Conservation (phyloP, 176 grass and related monocot species). For the Bolboschoenus planiculmis region DNA sequence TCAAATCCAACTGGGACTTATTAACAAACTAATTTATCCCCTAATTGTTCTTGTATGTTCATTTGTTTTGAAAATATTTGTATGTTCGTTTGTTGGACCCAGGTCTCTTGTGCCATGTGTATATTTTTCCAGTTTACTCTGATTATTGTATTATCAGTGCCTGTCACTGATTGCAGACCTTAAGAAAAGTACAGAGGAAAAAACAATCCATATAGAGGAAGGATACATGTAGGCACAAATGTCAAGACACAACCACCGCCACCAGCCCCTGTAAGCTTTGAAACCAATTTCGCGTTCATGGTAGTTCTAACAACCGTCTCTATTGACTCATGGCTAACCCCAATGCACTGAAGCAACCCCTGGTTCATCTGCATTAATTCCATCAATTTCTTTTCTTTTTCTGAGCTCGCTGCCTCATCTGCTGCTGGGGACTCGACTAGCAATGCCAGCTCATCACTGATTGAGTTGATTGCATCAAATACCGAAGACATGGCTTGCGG, state of each 20-base stretch:
- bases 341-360: slow-evolving; percentile 92
- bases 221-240: slow-evolving; percentile 74
- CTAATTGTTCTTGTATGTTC: neutral
- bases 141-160: neutral
- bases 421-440: slow-evolving; percentile 47
- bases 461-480: slow-evolving; percentile 65
- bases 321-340: slow-evolving; percentile 70
- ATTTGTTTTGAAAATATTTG: neutral
- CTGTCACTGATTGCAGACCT: neutral
- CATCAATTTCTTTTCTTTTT: slow-evolving; percentile 74
- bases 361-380: slow-evolving; percentile 97
- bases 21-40: slow-evolving; percentile 10
- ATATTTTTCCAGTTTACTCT: neutral
- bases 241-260: slow-evolving; percentile 95
- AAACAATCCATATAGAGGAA: slow-evolving; percentile 24
- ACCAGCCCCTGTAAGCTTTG: slow-evolving; percentile 92
- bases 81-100: neutral
- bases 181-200: neutral
- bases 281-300: slow-evolving; percentile 61
- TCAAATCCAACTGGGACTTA: neutral
- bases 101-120: neutral
- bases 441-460: slow-evolving; percentile 62
- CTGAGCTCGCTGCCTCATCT: slow-evolving; percentile 47
- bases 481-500: slow-evolving; percentile 55
- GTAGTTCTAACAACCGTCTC: slow-evolving; percentile 62